Percentiles rank a stretch among this genome's conserved stretches.
These are phyloP conservation scores for Mycena polygramma DNA, from an alignment of 768 basidiomycete genomes.

Conservation along the genomic window DNA sequence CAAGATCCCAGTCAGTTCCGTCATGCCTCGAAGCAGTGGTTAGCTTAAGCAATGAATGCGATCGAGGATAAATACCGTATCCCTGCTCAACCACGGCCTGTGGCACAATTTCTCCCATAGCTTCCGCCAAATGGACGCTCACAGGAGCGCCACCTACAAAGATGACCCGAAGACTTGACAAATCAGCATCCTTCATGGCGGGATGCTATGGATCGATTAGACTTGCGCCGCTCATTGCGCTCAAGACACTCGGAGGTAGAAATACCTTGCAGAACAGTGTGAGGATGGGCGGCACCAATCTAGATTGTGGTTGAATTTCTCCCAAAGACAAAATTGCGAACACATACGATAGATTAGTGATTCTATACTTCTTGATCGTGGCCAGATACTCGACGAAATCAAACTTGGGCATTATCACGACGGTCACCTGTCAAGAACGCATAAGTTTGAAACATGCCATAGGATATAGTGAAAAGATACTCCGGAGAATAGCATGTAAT, in stretches of 20 bases:
- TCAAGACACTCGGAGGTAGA: not conserved
- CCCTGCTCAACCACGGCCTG: not conserved
- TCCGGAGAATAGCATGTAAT: constrained; percentile 25
- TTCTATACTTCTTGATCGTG: constrained; percentile 50
- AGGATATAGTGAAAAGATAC: not conserved
- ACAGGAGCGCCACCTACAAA: not conserved
- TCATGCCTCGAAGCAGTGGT: constrained; percentile 50
- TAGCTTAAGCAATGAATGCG: not conserved
- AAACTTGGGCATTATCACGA: constrained; percentile 58
- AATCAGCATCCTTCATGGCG: constrained; percentile 29
- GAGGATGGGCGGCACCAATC: constrained; percentile 55
- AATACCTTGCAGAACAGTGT: constrained; percentile 51
- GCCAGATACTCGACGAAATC: constrained; percentile 48
- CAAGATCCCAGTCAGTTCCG: constrained; percentile 49
- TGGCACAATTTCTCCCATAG: not conserved
- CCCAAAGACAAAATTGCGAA: not conserved
- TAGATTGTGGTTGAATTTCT: not conserved
- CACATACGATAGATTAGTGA: constrained; percentile 53
- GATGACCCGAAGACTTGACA: not conserved
- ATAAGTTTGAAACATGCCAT: not conserved
- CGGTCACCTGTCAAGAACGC: constrained; percentile 39
- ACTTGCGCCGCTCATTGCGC: not conserved
- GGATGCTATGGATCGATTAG: constrained; percentile 47
- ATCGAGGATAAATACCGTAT: not conserved
- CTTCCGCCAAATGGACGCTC: not conserved